Conservation (phyloP, 2,329 filamentous ascomycete genomes). For the Neonectria punicea region DNA sequence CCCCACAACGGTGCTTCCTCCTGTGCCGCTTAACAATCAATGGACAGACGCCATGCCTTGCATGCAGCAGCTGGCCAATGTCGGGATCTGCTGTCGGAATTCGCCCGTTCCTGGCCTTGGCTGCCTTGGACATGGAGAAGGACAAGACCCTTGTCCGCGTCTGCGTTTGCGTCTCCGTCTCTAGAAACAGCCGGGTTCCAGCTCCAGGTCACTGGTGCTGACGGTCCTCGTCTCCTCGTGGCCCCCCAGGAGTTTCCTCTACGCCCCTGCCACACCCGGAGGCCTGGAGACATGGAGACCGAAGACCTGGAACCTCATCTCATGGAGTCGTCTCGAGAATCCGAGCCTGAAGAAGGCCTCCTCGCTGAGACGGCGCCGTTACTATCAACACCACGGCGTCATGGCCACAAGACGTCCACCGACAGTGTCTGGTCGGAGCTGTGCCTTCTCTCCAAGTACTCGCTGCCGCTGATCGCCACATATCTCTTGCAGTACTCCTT, state of each 20-base stretch:
- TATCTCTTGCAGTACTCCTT: conserved; percentile 66
- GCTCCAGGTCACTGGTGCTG: not conserved
- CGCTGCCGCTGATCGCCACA: conserved; percentile 61
- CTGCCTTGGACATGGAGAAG: not conserved
- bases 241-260: not conserved
- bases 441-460: conserved; percentile 38
- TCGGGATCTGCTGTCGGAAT: not conserved
- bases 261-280: not conserved
- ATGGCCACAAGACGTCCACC: not conserved
- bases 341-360: not conserved
- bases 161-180: not conserved
- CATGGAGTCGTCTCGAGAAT: not conserved
- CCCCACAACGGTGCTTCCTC: too few relatives aligned
- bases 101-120: not conserved
- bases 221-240: not conserved
- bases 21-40: not conserved
- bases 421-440: conserved; percentile 29
- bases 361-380: conserved; percentile 30
- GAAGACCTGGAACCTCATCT: conserved; percentile 17
- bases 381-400: conserved; percentile 6
- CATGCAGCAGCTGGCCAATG: not conserved
- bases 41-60: not conserved
- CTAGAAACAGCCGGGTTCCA: not conserved
- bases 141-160: not conserved
- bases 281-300: conserved; percentile 10